Evolutionary conservation across 202 grass and related monocot genomes (phyloP).

Genomic region (Cymbopogon flexuosus): DNA sequence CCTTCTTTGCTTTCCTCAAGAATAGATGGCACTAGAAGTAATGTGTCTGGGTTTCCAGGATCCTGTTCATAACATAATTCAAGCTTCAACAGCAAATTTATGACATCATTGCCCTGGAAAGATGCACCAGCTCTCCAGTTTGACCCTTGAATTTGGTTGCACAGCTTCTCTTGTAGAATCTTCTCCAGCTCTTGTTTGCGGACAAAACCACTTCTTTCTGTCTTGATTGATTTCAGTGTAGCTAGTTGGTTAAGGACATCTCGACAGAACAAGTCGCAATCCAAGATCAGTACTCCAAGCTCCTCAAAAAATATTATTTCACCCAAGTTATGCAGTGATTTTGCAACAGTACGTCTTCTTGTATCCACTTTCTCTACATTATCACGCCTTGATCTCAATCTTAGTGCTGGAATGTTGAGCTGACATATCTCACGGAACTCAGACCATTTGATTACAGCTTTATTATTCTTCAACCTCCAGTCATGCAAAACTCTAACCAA

Average conservation of each 20-base stretch:
- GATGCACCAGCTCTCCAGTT: constrained; percentile 49
- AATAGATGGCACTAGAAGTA: constrained; percentile 66
- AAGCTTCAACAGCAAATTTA: constrained; percentile 74
- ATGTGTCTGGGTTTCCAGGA: constrained; percentile 61
- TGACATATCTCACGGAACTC: constrained; percentile 86
- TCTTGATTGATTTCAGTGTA: constrained; percentile 47
- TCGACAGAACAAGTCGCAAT: constrained; percentile 67
- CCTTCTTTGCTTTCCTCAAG: constrained; percentile 58
- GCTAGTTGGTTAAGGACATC: constrained; percentile 56
- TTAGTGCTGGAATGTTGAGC: constrained; percentile 58
- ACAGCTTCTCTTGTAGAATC: constrained; percentile 49
- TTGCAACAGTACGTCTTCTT: constrained; percentile 55
- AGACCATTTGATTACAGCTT: constrained; percentile 63
- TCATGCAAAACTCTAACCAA: constrained; percentile 59
- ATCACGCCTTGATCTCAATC: constrained; percentile 70
- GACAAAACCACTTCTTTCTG: constrained; percentile 60
- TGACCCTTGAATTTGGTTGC: constrained; percentile 42
- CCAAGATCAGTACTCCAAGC: constrained; percentile 67
- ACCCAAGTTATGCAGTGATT: constrained; percentile 62
- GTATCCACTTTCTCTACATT: constrained; percentile 65
- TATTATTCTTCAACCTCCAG: constrained; percentile 66
- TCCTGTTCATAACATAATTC: constrained; percentile 89
- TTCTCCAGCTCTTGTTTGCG: constrained; percentile 66
- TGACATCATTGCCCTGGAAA: constrained; percentile 63
- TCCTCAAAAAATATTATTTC: constrained; percentile 82